Conservation (phyloP, 2,329 filamentous ascomycete species). For the Venturia carpophila region DNA sequence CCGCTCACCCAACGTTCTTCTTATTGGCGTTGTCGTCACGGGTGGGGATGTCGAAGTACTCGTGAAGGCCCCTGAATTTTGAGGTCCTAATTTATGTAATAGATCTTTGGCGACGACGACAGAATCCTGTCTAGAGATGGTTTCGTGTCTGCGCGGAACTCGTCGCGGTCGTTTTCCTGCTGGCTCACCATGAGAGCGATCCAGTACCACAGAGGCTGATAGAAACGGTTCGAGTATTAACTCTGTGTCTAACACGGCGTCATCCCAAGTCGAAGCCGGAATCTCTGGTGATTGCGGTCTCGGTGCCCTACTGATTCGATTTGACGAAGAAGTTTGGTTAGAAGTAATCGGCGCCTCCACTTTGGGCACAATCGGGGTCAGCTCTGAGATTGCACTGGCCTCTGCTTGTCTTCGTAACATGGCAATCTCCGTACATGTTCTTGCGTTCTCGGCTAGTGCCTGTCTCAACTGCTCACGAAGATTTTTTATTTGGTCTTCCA, state of each 20-base stretch:
- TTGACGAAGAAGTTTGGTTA: neutral
- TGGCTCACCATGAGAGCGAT: conserved; percentile 7
- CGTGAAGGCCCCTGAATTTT: neutral
- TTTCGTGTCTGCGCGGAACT: neutral
- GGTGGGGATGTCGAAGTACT: conserved; percentile 4
- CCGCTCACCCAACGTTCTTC: conserved; percentile 2
- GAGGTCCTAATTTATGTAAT: conserved; percentile 1
- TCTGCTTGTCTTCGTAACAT: conserved; percentile 4
- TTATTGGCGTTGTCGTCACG: neutral
- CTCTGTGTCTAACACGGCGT: neutral
- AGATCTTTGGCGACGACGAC: neutral
- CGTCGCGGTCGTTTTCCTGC: neutral
- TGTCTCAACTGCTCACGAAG: conserved; percentile 31
- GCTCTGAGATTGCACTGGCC: neutral
- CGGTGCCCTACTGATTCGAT: neutral
- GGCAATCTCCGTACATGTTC: conserved; percentile 15
- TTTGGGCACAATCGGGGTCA: neutral
- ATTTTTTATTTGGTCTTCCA: conserved; percentile 50
- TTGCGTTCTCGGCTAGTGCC: conserved; percentile 14
- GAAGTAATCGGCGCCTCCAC: neutral
- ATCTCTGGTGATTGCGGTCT: neutral
- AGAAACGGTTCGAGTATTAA: neutral
- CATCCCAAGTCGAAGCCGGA: conserved; percentile 8
- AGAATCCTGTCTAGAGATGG: conserved; percentile 13
- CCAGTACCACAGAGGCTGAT: neutral